phyloP scores from a whole-genome alignment of 805 yeast genomes.

The Zygoascus bituminiphila region DNA sequence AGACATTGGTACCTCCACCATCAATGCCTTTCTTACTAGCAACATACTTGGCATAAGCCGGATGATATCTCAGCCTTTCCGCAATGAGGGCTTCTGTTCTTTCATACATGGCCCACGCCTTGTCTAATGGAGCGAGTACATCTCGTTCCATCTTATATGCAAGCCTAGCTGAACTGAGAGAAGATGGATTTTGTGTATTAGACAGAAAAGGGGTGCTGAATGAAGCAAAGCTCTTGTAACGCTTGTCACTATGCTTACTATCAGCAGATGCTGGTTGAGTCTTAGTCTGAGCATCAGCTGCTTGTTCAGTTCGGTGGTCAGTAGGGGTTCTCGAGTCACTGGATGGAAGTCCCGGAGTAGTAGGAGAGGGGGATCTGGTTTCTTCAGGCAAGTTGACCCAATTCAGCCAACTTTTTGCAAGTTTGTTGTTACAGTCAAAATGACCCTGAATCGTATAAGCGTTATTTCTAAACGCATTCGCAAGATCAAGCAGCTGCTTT shows the following conservation, averaged over 20 bases:
- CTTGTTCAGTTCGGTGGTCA: neutral
- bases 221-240: conserved; percentile 14
- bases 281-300: too few relatives aligned
- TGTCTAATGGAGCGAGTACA: conserved; percentile 13
- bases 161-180: conserved; percentile 12
- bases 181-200: conserved; percentile 7
- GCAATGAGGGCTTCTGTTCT: conserved; percentile 12
- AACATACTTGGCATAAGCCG: conserved; percentile 17
- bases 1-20: neutral
- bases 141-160: conserved; percentile 13
- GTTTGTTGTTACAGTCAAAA: conserved; percentile 14
- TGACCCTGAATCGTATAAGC: conserved; percentile 11
- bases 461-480: conserved; percentile 11
- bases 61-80: conserved; percentile 14
- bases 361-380: neutral
- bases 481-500: conserved; percentile 9
- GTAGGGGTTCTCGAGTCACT: neutral
- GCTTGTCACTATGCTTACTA: conserved; percentile 3
- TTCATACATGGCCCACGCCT: conserved; percentile 15
- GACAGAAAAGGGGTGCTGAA: conserved; percentile 15
- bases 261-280: neutral
- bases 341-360: neutral
- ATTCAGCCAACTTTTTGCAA: conserved; percentile 17
- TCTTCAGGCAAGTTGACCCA: conserved; percentile 11
- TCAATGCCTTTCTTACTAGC: conserved; percentile 4